Evolutionary conservation across 2,329 filamentous ascomycete genomes (phyloP), one percentile per base, ranked within the genome.

Genomic region (Incumbomyces delicatus): DNA sequence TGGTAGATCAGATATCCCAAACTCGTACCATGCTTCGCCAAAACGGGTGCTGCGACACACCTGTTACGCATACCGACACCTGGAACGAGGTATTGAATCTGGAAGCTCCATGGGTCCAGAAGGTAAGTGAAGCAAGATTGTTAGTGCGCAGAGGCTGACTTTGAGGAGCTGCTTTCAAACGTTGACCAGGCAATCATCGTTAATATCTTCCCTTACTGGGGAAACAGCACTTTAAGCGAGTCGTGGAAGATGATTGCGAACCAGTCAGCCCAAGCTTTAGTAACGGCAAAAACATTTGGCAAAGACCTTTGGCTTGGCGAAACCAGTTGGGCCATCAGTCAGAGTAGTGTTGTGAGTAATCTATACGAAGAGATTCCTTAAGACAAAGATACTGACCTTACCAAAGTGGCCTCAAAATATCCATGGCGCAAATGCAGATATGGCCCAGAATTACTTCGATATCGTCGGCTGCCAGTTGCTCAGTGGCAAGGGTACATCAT

Each of bases 401-500:
- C 6, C 6, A 5, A 35, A 29, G 22, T 27, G 22, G 22, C 22
- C 22, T 27, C 11, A 49, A 16, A 35, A 35, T 16, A 33, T 40
- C 4, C 22, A 40, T 18, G 30, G 22, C 12, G 33, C 47, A 13
- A 38, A 13, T 16, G 22, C 12, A n/a, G 41, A 29, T 3, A 38
- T 45, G 20, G 14, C 27, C 3, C 47, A 46, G 18, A 17, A 42
- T 6, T 49, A 45, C 18, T 49, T 36, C 39, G 45, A 44, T 14
- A 37, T 22, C 18, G 35, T 40, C 29, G 47, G 41, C 10, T 49
- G 47, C 42, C 32, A 45, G 47, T 35, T 43, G 13, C 39, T 49
- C 5, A 30, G 27, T 58, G 73, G 72, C 41, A 70, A 67, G 57
- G 81, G 81, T 60, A 75, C 79, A 48, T 89, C 79, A 77, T 89